phyloP scores from a whole-genome alignment of 2,329 filamentous ascomycete genomes.

The Beauveria sp. region DNA sequence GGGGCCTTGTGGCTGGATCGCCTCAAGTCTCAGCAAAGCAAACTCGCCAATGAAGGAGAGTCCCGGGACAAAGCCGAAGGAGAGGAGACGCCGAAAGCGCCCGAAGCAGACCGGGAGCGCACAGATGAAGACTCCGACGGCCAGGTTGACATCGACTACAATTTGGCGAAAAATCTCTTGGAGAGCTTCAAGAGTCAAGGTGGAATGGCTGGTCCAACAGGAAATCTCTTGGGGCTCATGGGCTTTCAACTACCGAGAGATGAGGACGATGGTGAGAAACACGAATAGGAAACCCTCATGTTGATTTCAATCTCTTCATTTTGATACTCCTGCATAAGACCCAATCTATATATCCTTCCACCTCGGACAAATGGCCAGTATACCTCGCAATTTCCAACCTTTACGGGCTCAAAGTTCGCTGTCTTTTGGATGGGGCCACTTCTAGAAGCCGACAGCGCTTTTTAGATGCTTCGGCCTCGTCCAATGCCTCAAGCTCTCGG shows the following conservation, averaged over 20 bases:
- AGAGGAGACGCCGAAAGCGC: constrained; percentile 10
- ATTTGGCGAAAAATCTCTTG: constrained; percentile 81
- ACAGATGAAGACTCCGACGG: constrained; percentile 45
- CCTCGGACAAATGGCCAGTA: neutral
- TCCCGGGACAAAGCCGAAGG: constrained; percentile 13
- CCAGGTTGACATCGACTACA: constrained; percentile 73
- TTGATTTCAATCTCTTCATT: neutral
- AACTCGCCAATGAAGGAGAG: constrained; percentile 16
- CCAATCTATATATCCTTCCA: neutral
- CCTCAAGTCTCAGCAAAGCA: constrained; percentile 22
- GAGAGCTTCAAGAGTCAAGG: constrained; percentile 89
- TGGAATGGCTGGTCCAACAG: constrained; percentile 75
- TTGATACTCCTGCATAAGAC: neutral
- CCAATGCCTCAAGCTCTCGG: constrained; percentile 35
- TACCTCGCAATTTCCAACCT: neutral
- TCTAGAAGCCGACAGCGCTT: constrained; percentile 32
- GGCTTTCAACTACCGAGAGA: constrained; percentile 75
- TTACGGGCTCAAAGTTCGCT: constrained; percentile 16
- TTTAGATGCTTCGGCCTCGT: constrained; percentile 22
- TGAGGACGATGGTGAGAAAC: constrained; percentile 48
- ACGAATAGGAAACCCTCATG: constrained; percentile 12
- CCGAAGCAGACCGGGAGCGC: constrained; percentile 28
- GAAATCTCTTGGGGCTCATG: constrained; percentile 83
- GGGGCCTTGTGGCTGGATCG: constrained; percentile 54
- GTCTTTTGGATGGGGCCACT: constrained; percentile 37